Conservation (phyloP, 2,329 filamentous ascomycete species). For the Periconia sp. region DNA sequence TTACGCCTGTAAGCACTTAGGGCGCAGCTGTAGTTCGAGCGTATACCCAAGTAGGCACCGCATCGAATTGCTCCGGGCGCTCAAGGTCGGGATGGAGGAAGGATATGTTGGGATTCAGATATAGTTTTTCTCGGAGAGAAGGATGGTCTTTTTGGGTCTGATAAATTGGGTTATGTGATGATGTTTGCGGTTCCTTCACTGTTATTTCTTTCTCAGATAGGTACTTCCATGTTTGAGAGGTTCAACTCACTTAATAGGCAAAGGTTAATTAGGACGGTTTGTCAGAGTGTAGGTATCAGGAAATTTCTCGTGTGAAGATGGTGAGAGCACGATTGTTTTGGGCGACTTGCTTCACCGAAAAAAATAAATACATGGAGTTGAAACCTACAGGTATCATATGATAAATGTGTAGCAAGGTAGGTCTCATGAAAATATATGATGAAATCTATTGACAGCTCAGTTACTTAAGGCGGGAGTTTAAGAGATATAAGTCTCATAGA, state of each 20-base stretch:
- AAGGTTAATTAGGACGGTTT: not conserved
- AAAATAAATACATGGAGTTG: not conserved
- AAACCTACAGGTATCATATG: not conserved
- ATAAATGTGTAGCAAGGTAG: not conserved
- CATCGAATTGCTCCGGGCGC: not conserved
- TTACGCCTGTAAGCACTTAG: not conserved
- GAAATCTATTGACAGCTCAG: not conserved
- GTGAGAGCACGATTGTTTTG: not conserved
- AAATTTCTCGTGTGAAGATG: not conserved
- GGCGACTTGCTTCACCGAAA: not conserved
- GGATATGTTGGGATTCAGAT: not conserved
- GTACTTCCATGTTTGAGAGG: not conserved
- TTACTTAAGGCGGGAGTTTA: not conserved
- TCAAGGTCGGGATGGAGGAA: not conserved
- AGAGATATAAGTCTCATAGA: too few species aligned
- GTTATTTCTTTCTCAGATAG: not conserved
- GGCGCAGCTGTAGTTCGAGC: not conserved
- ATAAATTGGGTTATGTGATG: not conserved
- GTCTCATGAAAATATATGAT: not conserved
- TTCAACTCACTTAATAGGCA: not conserved
- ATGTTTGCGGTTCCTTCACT: not conserved
- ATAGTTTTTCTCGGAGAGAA: not conserved
- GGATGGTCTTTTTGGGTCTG: not conserved
- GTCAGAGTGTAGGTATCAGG: not conserved
- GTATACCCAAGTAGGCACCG: not conserved